Evolutionary conservation across 306 rosid species (phyloP).

Genomic region (Dalbergia cultrata): DNA sequence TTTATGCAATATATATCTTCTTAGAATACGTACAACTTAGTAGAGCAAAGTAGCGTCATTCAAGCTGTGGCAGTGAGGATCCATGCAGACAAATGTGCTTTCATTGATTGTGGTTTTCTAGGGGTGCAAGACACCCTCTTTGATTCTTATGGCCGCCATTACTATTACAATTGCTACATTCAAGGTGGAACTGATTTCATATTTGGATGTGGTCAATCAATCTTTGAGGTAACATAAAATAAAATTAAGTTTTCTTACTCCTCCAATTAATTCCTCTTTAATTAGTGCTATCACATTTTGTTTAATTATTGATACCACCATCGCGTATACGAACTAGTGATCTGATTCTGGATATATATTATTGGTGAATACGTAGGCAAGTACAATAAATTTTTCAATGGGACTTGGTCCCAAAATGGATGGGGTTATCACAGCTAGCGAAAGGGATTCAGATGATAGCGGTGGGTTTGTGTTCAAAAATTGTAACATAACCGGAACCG

Average conservation of each 20-base stretch:
- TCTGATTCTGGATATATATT: too few relatives aligned
- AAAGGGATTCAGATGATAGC: slow-evolving; percentile 23
- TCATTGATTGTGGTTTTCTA: slow-evolving; percentile 40
- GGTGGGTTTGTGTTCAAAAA: slow-evolving; percentile 54
- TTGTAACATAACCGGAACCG: slow-evolving; percentile 49
- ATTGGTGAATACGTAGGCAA: slow-evolving; percentile 28
- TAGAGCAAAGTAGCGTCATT: background rate
- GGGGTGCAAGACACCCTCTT: slow-evolving; percentile 66
- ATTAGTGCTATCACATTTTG: too few relatives aligned
- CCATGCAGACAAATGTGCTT: slow-evolving; percentile 52
- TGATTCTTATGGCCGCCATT: slow-evolving; percentile 59
- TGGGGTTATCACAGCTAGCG: slow-evolving; percentile 55
- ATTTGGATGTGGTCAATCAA: slow-evolving; percentile 55
- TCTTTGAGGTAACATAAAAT: slow-evolving; percentile 52
- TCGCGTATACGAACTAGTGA: background rate
- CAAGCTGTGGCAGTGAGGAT: slow-evolving; percentile 54
- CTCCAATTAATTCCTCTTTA: too few relatives aligned
- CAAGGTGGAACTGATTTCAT: slow-evolving; percentile 64
- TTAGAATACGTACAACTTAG: slow-evolving; percentile 56
- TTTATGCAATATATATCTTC: background rate
- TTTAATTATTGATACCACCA: too few relatives aligned
- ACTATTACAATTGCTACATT: slow-evolving; percentile 51
- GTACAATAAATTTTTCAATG: slow-evolving; percentile 32
- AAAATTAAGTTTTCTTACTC: background rate
- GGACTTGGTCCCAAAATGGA: background rate